phyloP scores from a whole-genome alignment of 371 early-diverging fungal genomes.

The Apophysomyces trapeziformis region DNA sequence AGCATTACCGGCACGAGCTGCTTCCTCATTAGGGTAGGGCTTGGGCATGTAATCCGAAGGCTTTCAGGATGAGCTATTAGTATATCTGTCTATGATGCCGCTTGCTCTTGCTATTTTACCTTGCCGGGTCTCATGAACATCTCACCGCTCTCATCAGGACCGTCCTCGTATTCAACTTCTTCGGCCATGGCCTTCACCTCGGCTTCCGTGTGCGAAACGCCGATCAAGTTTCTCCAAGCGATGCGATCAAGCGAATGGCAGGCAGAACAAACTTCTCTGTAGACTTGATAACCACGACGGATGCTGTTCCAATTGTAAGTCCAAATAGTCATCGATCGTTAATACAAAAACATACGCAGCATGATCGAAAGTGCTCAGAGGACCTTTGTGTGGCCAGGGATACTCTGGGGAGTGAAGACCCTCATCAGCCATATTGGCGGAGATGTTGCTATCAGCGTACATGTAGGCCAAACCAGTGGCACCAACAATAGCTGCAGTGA shows the following conservation, averaged over 20 bases:
- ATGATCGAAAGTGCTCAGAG: constrained; percentile 90
- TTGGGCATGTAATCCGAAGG: constrained; percentile 92
- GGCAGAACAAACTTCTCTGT: constrained; percentile 96
- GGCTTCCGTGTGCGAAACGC: constrained; percentile 88
- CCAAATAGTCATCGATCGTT: not conserved
- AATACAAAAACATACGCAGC: constrained; percentile 72
- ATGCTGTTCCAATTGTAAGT: constrained; percentile 57
- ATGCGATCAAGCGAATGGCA: constrained; percentile 96
- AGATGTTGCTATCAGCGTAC: constrained; percentile 53
- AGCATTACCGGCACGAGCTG: constrained; percentile 95
- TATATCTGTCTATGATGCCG: too few relatives aligned
- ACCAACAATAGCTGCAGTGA: constrained; percentile 64
- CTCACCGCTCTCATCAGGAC: constrained; percentile 93
- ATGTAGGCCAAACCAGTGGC: constrained; percentile 61
- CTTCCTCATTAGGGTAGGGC: constrained; percentile 97
- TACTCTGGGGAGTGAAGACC: constrained; percentile 90
- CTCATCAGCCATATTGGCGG: constrained; percentile 83
- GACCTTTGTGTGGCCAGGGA: constrained; percentile 88
- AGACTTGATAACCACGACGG: constrained; percentile 98
- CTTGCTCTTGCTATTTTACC: constrained; percentile 39
- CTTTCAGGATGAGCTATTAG: constrained; percentile 31
- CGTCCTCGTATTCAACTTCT: constrained; percentile 91
- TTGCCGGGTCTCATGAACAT: constrained; percentile 96
- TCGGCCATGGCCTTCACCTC: constrained; percentile 96
- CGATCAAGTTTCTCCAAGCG: constrained; percentile 94